A percentile compares a stretch with the other conserved stretches of the same genome.
phyloP scores from a whole-genome alignment of 2,329 filamentous ascomycete genomes.

The Cercospora sojina region DNA sequence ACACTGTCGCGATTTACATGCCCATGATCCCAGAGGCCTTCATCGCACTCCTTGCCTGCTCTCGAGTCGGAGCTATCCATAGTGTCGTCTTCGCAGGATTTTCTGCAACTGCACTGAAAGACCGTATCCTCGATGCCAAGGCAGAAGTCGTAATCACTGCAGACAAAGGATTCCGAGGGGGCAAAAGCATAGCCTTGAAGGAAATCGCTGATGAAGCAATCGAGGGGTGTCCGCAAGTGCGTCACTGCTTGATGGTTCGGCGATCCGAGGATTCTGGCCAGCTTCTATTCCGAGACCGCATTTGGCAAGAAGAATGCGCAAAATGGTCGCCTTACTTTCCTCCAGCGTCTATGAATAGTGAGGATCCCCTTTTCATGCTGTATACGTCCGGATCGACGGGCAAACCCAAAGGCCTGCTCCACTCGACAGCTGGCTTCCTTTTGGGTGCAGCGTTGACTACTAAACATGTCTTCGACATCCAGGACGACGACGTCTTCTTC shows the following conservation, averaged over 20 bases:
- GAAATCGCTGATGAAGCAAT: background rate
- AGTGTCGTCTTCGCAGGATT: background rate
- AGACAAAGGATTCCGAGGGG: background rate
- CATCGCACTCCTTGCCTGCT: background rate
- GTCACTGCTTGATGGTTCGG: background rate
- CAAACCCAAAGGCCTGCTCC: slow-evolving; percentile 98
- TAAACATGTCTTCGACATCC: slow-evolving; percentile 98
- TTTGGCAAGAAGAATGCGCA: slow-evolving; percentile 12
- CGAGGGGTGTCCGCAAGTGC: background rate
- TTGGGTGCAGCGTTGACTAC: slow-evolving; percentile 86
- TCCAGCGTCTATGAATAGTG: slow-evolving; percentile 82
- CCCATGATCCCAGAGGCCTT: background rate
- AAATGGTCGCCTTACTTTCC: slow-evolving; percentile 92
- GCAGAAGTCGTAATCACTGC: background rate
- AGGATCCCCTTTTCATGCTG: slow-evolving; percentile 94
- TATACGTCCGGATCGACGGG: slow-evolving; percentile 71
- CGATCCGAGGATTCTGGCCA: background rate
- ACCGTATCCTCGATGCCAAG: background rate
- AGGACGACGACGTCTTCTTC: slow-evolving; percentile 83
- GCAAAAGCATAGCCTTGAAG: background rate
- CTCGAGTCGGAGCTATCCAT: background rate
- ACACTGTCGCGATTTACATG: background rate
- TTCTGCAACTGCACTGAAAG: background rate
- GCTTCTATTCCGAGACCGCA: background rate
- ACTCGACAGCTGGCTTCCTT: slow-evolving; percentile 93